Conservation (phyloP, 2,329 filamentous ascomycete genomes). For the Beauveria varroae region DNA sequence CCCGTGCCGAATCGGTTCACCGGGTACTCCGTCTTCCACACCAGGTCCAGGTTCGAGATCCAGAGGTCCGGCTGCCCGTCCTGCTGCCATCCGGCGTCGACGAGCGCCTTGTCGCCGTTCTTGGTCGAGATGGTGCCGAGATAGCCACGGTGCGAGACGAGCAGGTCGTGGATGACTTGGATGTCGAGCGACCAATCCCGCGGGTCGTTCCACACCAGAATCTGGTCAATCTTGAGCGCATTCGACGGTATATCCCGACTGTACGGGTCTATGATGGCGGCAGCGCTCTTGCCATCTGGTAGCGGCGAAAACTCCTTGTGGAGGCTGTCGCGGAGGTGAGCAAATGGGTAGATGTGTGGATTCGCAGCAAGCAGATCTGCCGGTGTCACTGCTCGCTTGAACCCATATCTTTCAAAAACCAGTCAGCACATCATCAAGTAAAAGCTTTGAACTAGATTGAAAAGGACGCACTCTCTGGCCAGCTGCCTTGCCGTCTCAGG, state of each 20-base stretch:
- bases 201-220: conserved; percentile 93
- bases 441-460: background rate
- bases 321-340: conserved; percentile 29
- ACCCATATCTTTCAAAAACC: conserved; percentile 49
- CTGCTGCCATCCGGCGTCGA: conserved; percentile 72
- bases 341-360: conserved; percentile 77
- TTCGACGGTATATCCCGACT: conserved; percentile 27
- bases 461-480: conserved; percentile 51
- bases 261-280: conserved; percentile 24
- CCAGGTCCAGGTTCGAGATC: conserved; percentile 84
- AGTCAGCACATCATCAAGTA: conserved; percentile 3
- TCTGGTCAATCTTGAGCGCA: conserved; percentile 72
- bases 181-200: conserved; percentile 91
- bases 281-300: conserved; percentile 27
- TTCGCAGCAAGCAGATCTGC: conserved; percentile 73
- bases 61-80: conserved; percentile 75
- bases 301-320: conserved; percentile 22
- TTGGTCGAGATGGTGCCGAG: conserved; percentile 70
- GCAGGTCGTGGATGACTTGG: conserved; percentile 74
- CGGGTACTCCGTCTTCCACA: conserved; percentile 82
- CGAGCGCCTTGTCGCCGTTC: conserved; percentile 58
- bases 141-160: conserved; percentile 71
- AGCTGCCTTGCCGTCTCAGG: conserved; percentile 62
- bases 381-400: conserved; percentile 74
- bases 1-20: conserved; percentile 86